Evolutionary conservation across 2,329 filamentous ascomycete species (phyloP).

Genomic region (Cryphonectria radicalis): DNA sequence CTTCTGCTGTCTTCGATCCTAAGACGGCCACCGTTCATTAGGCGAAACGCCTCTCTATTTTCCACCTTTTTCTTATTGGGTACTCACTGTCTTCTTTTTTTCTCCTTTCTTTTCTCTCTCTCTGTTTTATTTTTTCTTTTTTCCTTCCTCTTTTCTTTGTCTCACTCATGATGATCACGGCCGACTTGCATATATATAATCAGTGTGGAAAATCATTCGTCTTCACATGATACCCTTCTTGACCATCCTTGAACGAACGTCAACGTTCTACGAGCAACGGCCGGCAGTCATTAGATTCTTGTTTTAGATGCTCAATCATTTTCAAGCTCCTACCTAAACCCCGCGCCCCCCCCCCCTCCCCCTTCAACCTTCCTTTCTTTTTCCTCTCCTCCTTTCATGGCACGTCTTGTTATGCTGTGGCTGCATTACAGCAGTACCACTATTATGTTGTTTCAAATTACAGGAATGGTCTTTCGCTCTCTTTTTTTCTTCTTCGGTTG

Average conservation of each 20-base stretch:
- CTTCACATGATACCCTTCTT: constrained; percentile 33
- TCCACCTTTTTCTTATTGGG: not conserved
- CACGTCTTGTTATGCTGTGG: constrained; percentile 5
- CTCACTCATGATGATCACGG: constrained; percentile 26
- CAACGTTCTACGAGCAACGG: constrained; percentile 18
- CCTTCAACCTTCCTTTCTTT: not conserved
- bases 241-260: constrained; percentile 30
- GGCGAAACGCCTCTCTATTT: not conserved
- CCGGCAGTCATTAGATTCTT: constrained; percentile 10
- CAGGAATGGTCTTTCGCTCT: not conserved
- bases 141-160: constrained; percentile 18
- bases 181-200: constrained; percentile 31
- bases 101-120: not conserved
- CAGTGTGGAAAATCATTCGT: constrained; percentile 22
- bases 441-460: not conserved
- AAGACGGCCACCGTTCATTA: constrained; percentile 19
- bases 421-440: constrained; percentile 5
- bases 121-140: not conserved
- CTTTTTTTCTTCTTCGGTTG: too few relatives aligned
- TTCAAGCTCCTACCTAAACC: not conserved
- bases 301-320: not conserved
- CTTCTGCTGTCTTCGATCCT: constrained; percentile 55
- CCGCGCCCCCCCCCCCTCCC: too few relatives aligned
- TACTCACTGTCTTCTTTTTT: constrained; percentile 15
- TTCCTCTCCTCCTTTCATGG: not conserved